Conservation (phyloP, 1,284 basidiomycete genomes). For the Bjerkandera adusta region DNA sequence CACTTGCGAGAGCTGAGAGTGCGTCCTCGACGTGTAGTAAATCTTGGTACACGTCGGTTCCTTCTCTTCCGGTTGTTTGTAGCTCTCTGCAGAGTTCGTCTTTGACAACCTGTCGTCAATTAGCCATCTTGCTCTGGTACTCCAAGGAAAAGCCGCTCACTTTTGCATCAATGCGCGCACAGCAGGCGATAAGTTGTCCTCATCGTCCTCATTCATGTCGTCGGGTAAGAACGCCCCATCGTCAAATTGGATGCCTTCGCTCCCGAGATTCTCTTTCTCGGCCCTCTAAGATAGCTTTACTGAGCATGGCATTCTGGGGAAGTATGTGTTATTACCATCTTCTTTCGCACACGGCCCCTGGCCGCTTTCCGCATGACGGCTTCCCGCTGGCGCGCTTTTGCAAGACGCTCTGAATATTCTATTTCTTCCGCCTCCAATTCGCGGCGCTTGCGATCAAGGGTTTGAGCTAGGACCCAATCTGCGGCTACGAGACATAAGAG, state of each 20-base stretch:
- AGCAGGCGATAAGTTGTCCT: conserved; percentile 72
- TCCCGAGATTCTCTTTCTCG: conserved; percentile 19
- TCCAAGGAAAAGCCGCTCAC: conserved; percentile 38
- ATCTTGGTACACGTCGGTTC: conserved; percentile 77
- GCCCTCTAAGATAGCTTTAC: conserved; percentile 21
- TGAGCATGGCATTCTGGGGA: neutral
- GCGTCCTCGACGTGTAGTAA: conserved; percentile 93
- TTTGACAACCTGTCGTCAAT: conserved; percentile 5
- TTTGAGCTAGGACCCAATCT: conserved; percentile 82
- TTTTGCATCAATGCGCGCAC: conserved; percentile 81
- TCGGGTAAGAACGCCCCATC: conserved; percentile 68
- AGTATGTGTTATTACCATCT: conserved; percentile 41
- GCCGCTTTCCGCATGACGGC: conserved; percentile 26
- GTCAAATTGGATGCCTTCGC: conserved; percentile 30
- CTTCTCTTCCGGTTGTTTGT: conserved; percentile 17
- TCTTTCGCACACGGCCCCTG: conserved; percentile 50
- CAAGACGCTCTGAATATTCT: conserved; percentile 61
- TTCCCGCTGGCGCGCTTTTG: conserved; percentile 61
- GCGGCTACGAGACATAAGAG: conserved; percentile 34
- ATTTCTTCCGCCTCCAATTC: conserved; percentile 67
- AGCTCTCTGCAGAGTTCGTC: neutral
- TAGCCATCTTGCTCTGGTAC: neutral
- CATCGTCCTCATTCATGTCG: conserved; percentile 36
- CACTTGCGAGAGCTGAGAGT: conserved; percentile 92
- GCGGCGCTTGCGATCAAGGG: conserved; percentile 58